These are phyloP conservation scores for Hypoxylon sp. DNA, from an alignment of 2,329 filamentous ascomycete species.

Conservation along the genomic window DNA sequence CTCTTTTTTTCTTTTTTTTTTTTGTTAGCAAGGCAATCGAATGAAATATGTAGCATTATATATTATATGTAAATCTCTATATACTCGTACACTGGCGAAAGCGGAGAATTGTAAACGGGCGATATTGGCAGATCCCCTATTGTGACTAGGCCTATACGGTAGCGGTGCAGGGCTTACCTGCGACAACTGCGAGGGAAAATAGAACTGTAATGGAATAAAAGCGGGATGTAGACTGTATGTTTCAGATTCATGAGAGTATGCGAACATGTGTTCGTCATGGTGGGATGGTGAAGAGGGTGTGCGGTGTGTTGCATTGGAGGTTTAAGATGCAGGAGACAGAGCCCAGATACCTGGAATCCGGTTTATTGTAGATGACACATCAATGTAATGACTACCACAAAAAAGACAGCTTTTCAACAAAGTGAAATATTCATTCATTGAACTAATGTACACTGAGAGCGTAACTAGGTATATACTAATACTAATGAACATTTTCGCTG, in stretches of 20 bases:
- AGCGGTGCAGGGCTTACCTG: too few relatives aligned
- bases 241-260: conserved; percentile 8
- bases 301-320: conserved; percentile 20
- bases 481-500: conserved; percentile 14
- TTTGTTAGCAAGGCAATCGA: not conserved
- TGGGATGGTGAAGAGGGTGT: conserved; percentile 1
- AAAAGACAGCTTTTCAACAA: not conserved
- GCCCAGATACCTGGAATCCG: conserved; percentile 6
- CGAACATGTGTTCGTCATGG: conserved; percentile 5
- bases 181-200: too few relatives aligned
- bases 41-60: not conserved
- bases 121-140: not conserved
- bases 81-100: not conserved
- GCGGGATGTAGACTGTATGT: not conserved
- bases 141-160: too few relatives aligned
- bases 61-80: not conserved
- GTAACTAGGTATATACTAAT: conserved; percentile 20
- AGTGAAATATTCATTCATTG: conserved; percentile 11
- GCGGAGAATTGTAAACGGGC: not conserved
- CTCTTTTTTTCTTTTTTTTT: too few relatives aligned
- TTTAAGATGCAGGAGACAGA: conserved; percentile 5
- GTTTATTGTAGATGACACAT: not conserved
- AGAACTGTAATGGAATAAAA: not conserved
- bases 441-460: conserved; percentile 14
- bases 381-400: conserved; percentile 24